These are phyloP conservation scores for Graphiopsis chlorocephala DNA, from an alignment of 2,329 filamentous ascomycete genomes.

Conservation along the genomic window DNA sequence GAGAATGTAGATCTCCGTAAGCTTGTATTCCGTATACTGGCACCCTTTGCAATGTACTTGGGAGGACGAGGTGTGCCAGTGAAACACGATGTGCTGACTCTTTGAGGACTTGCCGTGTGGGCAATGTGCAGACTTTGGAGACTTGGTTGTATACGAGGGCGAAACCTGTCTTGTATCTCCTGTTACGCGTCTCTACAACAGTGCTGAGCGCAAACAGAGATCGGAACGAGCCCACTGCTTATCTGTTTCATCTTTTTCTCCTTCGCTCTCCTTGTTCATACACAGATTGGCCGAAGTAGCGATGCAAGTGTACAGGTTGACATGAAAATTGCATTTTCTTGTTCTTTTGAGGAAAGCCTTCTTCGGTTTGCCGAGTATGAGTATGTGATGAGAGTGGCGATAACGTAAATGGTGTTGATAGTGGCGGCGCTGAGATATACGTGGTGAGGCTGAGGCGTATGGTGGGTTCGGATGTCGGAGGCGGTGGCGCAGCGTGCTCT, in stretches of 20 bases:
- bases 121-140: no score
- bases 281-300: not conserved
- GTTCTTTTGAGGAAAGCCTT: no score
- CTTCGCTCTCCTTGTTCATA: not conserved
- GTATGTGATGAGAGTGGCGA: not conserved
- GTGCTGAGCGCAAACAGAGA: no score
- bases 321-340: not conserved
- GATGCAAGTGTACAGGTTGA: not conserved
- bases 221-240: not conserved
- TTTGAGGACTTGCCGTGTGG: no score
- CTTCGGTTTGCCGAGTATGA: no score
- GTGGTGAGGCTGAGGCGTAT: not conserved
- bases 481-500: not conserved
- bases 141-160: not conserved
- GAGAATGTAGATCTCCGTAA: not conserved
- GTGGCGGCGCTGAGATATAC: not conserved
- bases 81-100: no score
- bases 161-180: not conserved
- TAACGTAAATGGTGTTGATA: not conserved
- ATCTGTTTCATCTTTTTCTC: not conserved
- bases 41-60: no score
- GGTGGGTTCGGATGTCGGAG: not conserved
- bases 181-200: no score
- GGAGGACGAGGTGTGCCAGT: no score
- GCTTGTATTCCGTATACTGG: not conserved